Base-by-base conservation (phyloP, 139 green algal species). In the Eudorina sp. region DNA sequence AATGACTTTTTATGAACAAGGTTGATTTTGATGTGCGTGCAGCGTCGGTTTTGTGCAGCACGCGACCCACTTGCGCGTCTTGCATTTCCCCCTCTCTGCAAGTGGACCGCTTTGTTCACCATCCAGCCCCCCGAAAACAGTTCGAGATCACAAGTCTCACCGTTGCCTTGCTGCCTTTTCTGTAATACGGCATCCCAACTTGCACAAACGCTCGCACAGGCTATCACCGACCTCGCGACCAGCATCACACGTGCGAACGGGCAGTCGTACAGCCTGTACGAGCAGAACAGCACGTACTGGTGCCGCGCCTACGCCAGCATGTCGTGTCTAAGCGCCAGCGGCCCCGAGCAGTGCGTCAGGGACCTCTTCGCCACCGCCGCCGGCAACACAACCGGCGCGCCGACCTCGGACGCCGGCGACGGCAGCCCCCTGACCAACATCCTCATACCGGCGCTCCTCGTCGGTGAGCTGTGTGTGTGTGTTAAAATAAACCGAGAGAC, bases 291-390 rank as follows among this genome's bases (percentile, higher is more conserved):
- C 60, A 7, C 38, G 38, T 75, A 76, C 53, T 85, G 80, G 80
- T 86, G 80, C 43, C 29, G n/a, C 0, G 60, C 60, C 18, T 86
- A 86, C 80, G 80, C n/a, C 14, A 66, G 41, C 62, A 86, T 86
- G 80, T 64, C 60, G 0, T 86, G 80, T n/a, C 43, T 86, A 0
- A 77, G 60, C 41, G 80, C 80, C 18, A 86, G 60, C 80, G 80
- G 80, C 43, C 80, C 80, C 9, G 80, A 86, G 58, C 60, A 77
- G 29, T 86, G 80, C 41, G 80, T 86, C 23, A 36, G 36, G 80
- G 40, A 85, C 5, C 38, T 85, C 27, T 29, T 19, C 8, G 46
- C 34, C 25, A 36, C 31, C 4, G 38, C 36, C 38, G 36, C 3
- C 55, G 45, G 29, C 58, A 69, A 19, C 38, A 58, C 36, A 13